phyloP scores from a whole-genome alignment of 2,329 filamentous ascomycete species.

The Zasmidium angulare region DNA sequence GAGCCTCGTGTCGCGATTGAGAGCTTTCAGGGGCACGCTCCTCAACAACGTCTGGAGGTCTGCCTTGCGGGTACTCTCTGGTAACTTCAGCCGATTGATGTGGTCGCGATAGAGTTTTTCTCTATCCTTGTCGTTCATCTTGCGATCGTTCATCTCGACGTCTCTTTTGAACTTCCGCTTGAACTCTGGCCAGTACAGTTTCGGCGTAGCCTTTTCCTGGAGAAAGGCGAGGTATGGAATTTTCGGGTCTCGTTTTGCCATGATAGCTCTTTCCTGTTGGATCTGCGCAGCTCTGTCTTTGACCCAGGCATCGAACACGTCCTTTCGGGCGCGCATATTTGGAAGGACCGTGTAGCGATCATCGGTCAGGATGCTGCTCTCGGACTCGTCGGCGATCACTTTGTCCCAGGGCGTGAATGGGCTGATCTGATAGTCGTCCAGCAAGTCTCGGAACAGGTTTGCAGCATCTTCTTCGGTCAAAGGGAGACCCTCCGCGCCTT shows the following conservation, averaged over 20 bases:
- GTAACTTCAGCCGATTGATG: slow-evolving; percentile 63
- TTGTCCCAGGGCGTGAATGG: slow-evolving; percentile 93
- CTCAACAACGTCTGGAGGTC: slow-evolving; percentile 68
- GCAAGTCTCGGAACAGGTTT: slow-evolving; percentile 78
- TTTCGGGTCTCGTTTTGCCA: slow-evolving; percentile 78
- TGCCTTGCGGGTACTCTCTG: slow-evolving; percentile 64
- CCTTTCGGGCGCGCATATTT: slow-evolving; percentile 77
- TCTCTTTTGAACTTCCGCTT: slow-evolving; percentile 86
- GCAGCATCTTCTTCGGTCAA: slow-evolving; percentile 74
- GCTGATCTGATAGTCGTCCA: slow-evolving; percentile 78
- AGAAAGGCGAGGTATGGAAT: slow-evolving; percentile 82
- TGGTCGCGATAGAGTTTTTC: slow-evolving; percentile 80
- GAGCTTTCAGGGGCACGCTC: slow-evolving; percentile 55
- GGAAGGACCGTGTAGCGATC: slow-evolving; percentile 78
- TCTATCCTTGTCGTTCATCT: slow-evolving; percentile 62
- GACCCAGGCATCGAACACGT: slow-evolving; percentile 83
- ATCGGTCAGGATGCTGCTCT: slow-evolving; percentile 79
- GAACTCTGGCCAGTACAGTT: slow-evolving; percentile 97
- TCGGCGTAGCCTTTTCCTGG: slow-evolving; percentile 77
- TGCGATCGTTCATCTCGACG: slow-evolving; percentile 71
- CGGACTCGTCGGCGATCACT: slow-evolving; percentile 63
- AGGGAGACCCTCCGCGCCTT: slow-evolving; percentile 68
- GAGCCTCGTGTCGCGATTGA: slow-evolving; percentile 61
- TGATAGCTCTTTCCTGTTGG: slow-evolving; percentile 69
- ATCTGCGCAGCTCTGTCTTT: slow-evolving; percentile 71